phyloP scores from a whole-genome alignment of 805 yeast species.

The Teunomyces cretensis region DNA sequence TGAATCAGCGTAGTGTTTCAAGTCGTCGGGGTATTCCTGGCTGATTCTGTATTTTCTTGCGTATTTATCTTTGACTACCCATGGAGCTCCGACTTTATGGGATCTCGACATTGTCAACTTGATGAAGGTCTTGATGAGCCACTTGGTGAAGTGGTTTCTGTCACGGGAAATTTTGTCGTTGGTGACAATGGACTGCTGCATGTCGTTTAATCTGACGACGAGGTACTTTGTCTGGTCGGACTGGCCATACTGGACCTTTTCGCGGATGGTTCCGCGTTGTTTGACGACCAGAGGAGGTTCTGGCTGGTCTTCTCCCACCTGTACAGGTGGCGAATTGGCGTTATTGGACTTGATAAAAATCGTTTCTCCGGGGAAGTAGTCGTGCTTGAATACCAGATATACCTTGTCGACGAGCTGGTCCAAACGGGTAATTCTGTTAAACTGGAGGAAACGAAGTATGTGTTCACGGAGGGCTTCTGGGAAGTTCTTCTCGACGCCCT shows the following conservation, averaged over 20 bases:
- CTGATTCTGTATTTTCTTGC: constrained; percentile 70
- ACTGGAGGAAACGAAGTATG: constrained; percentile 80
- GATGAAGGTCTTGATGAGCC: constrained; percentile 84
- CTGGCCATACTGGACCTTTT: constrained; percentile 76
- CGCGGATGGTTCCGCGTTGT: constrained; percentile 68
- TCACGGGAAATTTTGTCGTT: constrained; percentile 77
- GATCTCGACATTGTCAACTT: constrained; percentile 77
- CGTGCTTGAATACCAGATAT: constrained; percentile 70
- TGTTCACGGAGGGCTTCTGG: constrained; percentile 94
- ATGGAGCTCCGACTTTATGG: constrained; percentile 87
- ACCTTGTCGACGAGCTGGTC: constrained; percentile 88
- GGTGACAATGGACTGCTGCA: constrained; percentile 66
- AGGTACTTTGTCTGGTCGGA: constrained; percentile 58
- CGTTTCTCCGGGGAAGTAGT: constrained; percentile 88
- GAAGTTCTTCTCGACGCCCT: constrained; percentile 72
- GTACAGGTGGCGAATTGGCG: background rate
- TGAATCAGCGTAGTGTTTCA: constrained; percentile 39
- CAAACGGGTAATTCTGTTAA: constrained; percentile 74
- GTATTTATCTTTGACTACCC: constrained; percentile 83
- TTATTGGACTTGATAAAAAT: constrained; percentile 53
- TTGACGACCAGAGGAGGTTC: constrained; percentile 13
- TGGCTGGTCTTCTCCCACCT: background rate
- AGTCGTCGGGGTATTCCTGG: constrained; percentile 55
- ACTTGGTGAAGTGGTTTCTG: constrained; percentile 83
- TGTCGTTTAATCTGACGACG: constrained; percentile 55